Conservation (phyloP, 2,329 filamentous ascomycete species). For the Orbilia brochopaga region DNA sequence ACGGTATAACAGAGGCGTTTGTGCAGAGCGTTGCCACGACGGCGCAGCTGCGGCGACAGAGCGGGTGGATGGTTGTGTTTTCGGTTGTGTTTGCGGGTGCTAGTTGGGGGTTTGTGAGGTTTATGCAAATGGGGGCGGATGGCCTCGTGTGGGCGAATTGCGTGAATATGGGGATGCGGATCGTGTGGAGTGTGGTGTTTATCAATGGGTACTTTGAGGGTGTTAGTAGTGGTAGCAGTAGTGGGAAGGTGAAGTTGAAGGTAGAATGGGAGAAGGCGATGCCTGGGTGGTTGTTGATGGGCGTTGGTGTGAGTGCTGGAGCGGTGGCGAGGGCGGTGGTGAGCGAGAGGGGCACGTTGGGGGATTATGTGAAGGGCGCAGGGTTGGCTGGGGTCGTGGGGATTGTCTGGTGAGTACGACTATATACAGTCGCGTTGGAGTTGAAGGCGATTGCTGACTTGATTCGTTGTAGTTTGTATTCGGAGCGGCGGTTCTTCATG, state of each 20-base stretch:
- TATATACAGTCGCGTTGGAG: background rate
- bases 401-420: constrained; percentile 51
- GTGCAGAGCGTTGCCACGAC: constrained; percentile 84
- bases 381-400: constrained; percentile 45
- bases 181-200: constrained; percentile 78
- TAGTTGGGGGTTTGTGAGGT: constrained; percentile 75
- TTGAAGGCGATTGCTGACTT: background rate
- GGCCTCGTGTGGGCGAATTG: constrained; percentile 86
- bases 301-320: constrained; percentile 48
- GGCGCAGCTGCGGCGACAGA: constrained; percentile 76
- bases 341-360: constrained; percentile 31
- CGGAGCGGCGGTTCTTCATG: constrained; percentile 39
- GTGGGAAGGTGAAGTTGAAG: constrained; percentile 16
- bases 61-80: constrained; percentile 81
- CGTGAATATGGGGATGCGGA: constrained; percentile 86
- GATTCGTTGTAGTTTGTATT: constrained; percentile 39
- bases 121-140: constrained; percentile 72
- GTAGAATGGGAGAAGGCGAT: constrained; percentile 31
- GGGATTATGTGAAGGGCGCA: constrained; percentile 35
- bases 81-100: constrained; percentile 75
- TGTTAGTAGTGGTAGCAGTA: constrained; percentile 17
- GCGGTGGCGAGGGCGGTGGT: constrained; percentile 51
- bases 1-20: constrained; percentile 90
- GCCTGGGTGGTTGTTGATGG: constrained; percentile 49
- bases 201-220: constrained; percentile 69